phyloP scores from a whole-genome alignment of 768 basidiomycete species.

The Cystobasidium ongulense region DNA sequence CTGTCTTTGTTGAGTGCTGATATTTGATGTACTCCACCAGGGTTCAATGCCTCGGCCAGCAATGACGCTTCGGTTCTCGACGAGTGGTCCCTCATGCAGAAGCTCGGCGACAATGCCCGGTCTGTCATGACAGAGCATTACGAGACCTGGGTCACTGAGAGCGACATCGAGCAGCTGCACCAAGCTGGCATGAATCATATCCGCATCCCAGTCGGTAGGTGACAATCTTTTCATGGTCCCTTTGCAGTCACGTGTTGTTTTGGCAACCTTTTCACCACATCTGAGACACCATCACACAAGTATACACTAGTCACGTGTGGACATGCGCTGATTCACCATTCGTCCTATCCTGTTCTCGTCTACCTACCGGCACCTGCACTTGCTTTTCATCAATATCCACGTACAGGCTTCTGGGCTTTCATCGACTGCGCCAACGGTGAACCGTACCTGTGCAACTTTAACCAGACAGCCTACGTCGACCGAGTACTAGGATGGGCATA shows the following conservation, averaged over 20 bases:
- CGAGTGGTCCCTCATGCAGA: slow-evolving; percentile 31
- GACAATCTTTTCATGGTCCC: not conserved
- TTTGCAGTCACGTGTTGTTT: not conserved
- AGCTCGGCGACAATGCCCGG: slow-evolving; percentile 28
- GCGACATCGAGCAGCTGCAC: slow-evolving; percentile 41
- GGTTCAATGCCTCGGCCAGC: slow-evolving; percentile 30
- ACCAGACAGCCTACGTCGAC: slow-evolving; percentile 39
- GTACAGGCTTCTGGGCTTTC: slow-evolving; percentile 40
- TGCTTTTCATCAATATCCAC: too few species aligned
- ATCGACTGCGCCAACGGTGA: slow-evolving; percentile 37
- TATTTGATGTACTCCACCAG: too few species aligned
- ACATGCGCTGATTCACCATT: not conserved
- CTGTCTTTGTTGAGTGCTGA: too few species aligned
- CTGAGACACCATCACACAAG: not conserved
- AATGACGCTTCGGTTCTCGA: slow-evolving; percentile 30
- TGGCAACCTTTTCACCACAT: not conserved
- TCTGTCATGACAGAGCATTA: slow-evolving; percentile 43
- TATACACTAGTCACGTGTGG: not conserved
- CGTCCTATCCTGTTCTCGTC: not conserved
- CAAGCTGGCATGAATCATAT: slow-evolving; percentile 41
- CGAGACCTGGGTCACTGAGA: slow-evolving; percentile 46
- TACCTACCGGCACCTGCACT: not conserved
- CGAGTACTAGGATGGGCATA: slow-evolving; percentile 35
- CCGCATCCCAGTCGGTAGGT: slow-evolving; percentile 38
- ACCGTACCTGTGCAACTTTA: slow-evolving; percentile 36